phyloP scores from a whole-genome alignment of 768 basidiomycete species.

The Boletus huronensis region DNA sequence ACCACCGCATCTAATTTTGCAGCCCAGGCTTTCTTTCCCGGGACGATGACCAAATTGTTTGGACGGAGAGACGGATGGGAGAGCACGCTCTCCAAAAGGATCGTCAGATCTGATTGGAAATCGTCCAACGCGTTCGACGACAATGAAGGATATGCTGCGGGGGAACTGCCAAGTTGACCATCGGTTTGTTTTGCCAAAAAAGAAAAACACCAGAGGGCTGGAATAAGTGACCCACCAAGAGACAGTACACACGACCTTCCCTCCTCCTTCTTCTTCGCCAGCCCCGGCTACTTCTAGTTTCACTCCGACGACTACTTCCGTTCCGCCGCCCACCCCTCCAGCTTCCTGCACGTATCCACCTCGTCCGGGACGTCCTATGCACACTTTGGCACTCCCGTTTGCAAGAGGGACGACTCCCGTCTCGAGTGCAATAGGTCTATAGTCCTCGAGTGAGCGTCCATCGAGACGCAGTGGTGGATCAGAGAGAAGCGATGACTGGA shows the following conservation, averaged over 20 bases:
- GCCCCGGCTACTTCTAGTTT: conserved; percentile 72
- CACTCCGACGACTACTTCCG: conserved; percentile 73
- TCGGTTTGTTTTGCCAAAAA: conserved; percentile 12
- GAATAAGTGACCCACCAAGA: conserved; percentile 74
- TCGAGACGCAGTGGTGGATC: conserved; percentile 68
- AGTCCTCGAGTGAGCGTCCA: conserved; percentile 66
- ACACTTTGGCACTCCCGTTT: conserved; percentile 78
- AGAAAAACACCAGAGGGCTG: too few relatives aligned
- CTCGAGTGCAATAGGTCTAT: conserved; percentile 66
- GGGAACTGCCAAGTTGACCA: conserved; percentile 55
- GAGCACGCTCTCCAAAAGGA: conserved; percentile 59
- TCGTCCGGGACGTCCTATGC: conserved; percentile 62
- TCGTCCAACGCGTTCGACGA: conserved; percentile 66
- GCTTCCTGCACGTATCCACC: conserved; percentile 76
- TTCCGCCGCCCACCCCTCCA: conserved; percentile 69
- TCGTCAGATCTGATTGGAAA: conserved; percentile 68
- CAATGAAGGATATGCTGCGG: conserved; percentile 73
- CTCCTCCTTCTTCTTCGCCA: conserved; percentile 53
- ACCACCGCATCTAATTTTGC: conserved; percentile 72
- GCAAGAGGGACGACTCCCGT: conserved; percentile 77
- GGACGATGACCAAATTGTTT: conserved; percentile 56
- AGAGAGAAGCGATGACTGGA: conserved; percentile 60
- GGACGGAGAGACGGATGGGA: conserved; percentile 67
- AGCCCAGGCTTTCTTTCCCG: conserved; percentile 68
- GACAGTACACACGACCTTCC: conserved; percentile 63